phyloP scores from a whole-genome alignment of 2,329 filamentous ascomycete species.

The Neodidymelliopsis sp. region DNA sequence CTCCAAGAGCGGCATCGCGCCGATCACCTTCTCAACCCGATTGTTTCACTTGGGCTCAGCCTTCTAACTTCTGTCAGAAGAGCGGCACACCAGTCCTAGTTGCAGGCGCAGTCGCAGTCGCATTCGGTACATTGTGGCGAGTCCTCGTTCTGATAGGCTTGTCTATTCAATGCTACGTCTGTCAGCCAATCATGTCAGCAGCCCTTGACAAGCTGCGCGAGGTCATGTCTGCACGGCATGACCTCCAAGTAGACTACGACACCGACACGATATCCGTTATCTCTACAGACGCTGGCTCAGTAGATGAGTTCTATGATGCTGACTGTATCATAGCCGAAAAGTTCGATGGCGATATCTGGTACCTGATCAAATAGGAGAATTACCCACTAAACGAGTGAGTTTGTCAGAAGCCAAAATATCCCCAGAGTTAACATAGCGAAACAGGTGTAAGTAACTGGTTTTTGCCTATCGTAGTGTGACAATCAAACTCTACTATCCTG shows the following conservation, averaged over 20 bases:
- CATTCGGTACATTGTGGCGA: conserved; percentile 3
- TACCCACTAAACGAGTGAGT: conserved; percentile 58
- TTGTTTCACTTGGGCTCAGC: conserved; percentile 10
- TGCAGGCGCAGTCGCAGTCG: conserved; percentile 10
- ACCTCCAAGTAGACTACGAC: conserved; percentile 26
- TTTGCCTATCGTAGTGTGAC: no score
- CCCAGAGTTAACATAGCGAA: background rate
- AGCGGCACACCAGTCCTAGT: no score
- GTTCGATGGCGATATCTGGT: conserved; percentile 54
- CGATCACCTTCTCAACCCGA: conserved; percentile 11
- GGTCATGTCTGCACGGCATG: conserved; percentile 13
- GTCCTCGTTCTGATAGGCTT: background rate
- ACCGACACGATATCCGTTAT: conserved; percentile 64
- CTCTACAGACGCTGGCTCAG: conserved; percentile 54
- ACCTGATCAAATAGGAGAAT: conserved; percentile 70
- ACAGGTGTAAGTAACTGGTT: conserved; percentile 7
- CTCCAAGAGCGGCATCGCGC: conserved; percentile 11
- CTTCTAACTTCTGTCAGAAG: no score
- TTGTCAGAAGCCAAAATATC: background rate
- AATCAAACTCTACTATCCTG: no score
- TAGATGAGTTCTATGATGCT: conserved; percentile 22
- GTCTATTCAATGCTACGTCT: background rate
- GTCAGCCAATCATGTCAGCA: conserved; percentile 22
- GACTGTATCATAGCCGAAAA: conserved; percentile 44
- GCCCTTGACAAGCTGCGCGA: conserved; percentile 2